Conservation (phyloP, 2,329 filamentous ascomycete species). For the Verticillium dahliae region DNA sequence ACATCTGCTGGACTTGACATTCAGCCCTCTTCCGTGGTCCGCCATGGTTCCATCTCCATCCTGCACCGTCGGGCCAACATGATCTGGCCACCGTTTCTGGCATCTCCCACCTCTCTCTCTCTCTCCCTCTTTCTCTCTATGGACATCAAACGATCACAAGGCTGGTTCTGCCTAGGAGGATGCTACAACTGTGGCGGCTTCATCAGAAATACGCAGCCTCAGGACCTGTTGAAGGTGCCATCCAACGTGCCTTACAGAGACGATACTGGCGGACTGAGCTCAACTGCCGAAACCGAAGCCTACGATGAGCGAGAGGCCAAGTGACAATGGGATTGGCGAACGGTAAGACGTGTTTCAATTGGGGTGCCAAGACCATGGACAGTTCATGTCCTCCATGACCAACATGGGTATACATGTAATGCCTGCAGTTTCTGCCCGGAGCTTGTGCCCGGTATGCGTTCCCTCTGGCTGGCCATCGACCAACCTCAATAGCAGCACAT, state of each 20-base stretch:
- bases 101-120: background rate
- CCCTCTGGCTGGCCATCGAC: background rate
- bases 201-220: too few species aligned
- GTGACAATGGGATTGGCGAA: background rate
- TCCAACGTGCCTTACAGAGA: too few species aligned
- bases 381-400: background rate
- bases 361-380: background rate
- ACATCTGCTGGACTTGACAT: background rate
- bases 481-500: background rate
- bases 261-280: too few species aligned
- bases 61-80: background rate
- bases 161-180: too few species aligned
- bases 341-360: background rate
- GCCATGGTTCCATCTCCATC: background rate
- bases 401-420: background rate
- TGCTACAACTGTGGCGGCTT: too few species aligned
- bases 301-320: background rate
- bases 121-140: background rate
- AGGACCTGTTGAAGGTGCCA: too few species aligned
- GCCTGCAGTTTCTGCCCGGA: background rate
- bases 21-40: background rate
- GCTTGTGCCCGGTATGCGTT: slow-evolving; percentile 1
- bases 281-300: too few species aligned
- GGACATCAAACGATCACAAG: too few species aligned
- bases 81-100: background rate